Base-by-base conservation (phyloP, 441 rosid species). In the Erysimum cheiri region DNA sequence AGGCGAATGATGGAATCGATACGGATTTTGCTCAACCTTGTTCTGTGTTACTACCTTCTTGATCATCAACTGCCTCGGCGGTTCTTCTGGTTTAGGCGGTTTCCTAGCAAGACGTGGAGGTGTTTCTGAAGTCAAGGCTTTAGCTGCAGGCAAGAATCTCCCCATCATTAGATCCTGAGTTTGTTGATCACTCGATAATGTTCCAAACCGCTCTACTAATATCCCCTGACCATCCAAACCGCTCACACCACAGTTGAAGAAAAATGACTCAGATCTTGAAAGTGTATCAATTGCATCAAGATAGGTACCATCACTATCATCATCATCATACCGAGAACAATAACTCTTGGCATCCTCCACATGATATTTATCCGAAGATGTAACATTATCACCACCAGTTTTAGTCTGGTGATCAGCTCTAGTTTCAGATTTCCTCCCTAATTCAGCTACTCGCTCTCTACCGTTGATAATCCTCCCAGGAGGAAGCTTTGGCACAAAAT, bases 71-170 rank as follows among this genome's bases (percentile, higher is more conserved):
- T 65, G 82, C 39, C 75, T 77, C 1, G 79, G 70, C 11, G 54
- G 75, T 64, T 82, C 84, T 43, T 63, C 78, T 31, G 74, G 70
- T 55, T 77, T 62, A 36, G 80, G 80, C 11, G 73, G 92, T 80
- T 82, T 89, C 69, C 79, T 80, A 10, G 76, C 40, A 43, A 76
- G 67, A 75, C 80, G 68, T 37, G 75, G 87, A 74, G 89, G 84
- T 52, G 78, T 75, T 58, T 87, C 92, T 60, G 92, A 88, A 64
- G 96, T 87, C 89, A 89, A 83, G 28, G 98, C 98, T 75, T 88
- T 85, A 19, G 98, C 96, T 9, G 98, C 97, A 44, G 98, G 98
- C 80, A 91, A 78, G 81, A 93, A 93, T 28, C 97, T 85, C 60
- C 83, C 88, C 89, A 93, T 91, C 97, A 91, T 91, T 68, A 91